Conservation (phyloP, 2,329 filamentous ascomycete genomes). For the Clarireedia monteithiana region DNA sequence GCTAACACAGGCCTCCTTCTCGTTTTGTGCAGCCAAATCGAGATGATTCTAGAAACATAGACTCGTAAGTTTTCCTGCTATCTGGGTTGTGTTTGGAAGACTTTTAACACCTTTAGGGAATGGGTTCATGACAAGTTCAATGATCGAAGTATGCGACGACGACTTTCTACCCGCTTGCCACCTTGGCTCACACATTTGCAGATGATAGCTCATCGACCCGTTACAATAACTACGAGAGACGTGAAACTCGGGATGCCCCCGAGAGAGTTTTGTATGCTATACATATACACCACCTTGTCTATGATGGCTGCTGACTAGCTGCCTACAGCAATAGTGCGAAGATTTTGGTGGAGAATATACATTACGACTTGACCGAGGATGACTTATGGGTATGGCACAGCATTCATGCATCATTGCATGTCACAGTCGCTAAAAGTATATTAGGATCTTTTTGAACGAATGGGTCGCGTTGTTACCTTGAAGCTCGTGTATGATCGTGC, state of each 20-base stretch:
- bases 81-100: neutral
- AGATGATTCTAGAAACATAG: slow-evolving; percentile 57
- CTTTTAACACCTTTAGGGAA: slow-evolving; percentile 47
- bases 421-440: slow-evolving; percentile 9
- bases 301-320: slow-evolving; percentile 3
- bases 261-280: slow-evolving; percentile 5
- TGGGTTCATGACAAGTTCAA: slow-evolving; percentile 93
- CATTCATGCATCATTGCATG: neutral
- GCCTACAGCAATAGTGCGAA: slow-evolving; percentile 48
- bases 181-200: slow-evolving; percentile 19
- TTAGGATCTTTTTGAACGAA: slow-evolving; percentile 72
- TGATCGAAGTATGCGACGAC: slow-evolving; percentile 47
- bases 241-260: neutral
- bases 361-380: slow-evolving; percentile 82
- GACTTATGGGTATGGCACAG: slow-evolving; percentile 62
- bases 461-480: slow-evolving; percentile 63
- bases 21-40: slow-evolving; percentile 49
- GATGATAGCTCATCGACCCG: slow-evolving; percentile 16
- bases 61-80: slow-evolving; percentile 47
- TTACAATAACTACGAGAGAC: neutral
- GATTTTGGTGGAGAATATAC: slow-evolving; percentile 79
- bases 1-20: slow-evolving; percentile 37
- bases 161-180: neutral
- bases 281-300: neutral
- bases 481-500: slow-evolving; percentile 78